Base-by-base conservation (phyloP, 352 stramenopile species). In the Halophytophthora polymorphica region DNA sequence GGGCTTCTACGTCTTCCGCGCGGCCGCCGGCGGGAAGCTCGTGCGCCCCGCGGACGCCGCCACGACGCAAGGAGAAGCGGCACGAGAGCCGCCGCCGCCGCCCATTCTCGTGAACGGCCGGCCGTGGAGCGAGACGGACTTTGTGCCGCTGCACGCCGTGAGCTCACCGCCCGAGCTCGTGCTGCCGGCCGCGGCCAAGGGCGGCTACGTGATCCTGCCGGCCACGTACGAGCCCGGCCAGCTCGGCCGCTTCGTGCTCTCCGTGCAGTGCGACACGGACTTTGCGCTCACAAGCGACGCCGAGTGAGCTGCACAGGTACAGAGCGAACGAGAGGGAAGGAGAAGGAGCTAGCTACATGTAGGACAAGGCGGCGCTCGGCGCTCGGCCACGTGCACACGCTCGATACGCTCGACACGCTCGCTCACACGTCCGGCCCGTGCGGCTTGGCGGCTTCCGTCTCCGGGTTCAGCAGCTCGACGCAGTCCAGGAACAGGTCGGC, bases 121-220 rank as follows among this genome's bases (percentile, higher is more conserved):
- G 28, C 47, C 66, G 17, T 96, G 84, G 83, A 89, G 68, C 23
- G 80, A 94, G 72, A 91, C 79, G 12, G 79, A 91, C 42, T 96
- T 95, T 58, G 82, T 93, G 29, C 83, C 83, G 45, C 50, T 93
- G 28, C 75, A 93, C 55, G 56, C 56, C 6, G 73, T 96, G 11
- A 62, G 65, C 41, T 91, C 86, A 0, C 86, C 88, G 15, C 61
- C 67, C 0, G 79, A 89, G 14, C 63, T 90, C 36, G 66, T 79
- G 21, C 64, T 90, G 6, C 75, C 77, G 2, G 54, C 75, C n/a
- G 64, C 73, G 25, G 88, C 92, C 40, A 91, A 93, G 33, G 85
- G 88, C 40, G 66, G 74, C 3, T 96, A 88, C 53, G 74, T 88
- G 23, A 96, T 96, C 56, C 84, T 96, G 72, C 88, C 88, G 11